Base-by-base conservation (phyloP, 1,139 yeast species). In the Geotrichum australiense region DNA sequence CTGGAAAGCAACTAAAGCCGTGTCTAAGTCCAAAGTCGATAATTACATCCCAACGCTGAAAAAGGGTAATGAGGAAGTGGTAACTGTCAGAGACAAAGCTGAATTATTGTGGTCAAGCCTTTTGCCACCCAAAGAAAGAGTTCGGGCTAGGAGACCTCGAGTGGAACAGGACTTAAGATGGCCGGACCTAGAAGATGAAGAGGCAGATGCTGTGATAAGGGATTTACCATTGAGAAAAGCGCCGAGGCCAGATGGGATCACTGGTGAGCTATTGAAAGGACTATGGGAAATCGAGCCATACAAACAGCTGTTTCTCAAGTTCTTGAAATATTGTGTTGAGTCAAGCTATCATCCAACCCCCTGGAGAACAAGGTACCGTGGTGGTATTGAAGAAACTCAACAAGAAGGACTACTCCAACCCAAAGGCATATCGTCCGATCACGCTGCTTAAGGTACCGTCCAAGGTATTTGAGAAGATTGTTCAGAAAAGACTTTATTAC, bases 361-460 rank as follows among this genome's bases (percentile, higher is more conserved):
- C 21, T 35, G 39, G 39, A 7, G 42, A 4, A 19, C 25, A n/a
- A 11, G 32, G 30, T 14, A 27, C 37, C 5, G 24, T 30, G 4
- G 42, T 35, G 19, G 41, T 30, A 11, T 19, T 43, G 4, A 41
- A 32, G 19, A 40, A 35, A 18, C 42, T 39, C 7, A 21, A 21
- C n/a, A 38, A 38, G 15, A 23, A 28, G 34, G 40, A 42, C 26
- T 32, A 28, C 20, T 16, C 20, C 8, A 19, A 25, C 2, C 40
- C 31, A 6, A 25, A 35, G 26, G 31, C 47, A 5, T 43, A 45
- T 28, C 16, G 36, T 2, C 50, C 48, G 7, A 46, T 46, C 21
- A 20, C 44, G 15, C 32, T 46, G 16, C 42, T 45, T 7, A 46
- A 35, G 16, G 35, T 35, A 5, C 15, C 45, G 8, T 35, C 40